A percentile compares a stretch with the other conserved stretches of the same genome.
phyloP scores from a whole-genome alignment of 2,329 filamentous ascomycete genomes.

The Fusarium acutatum region DNA sequence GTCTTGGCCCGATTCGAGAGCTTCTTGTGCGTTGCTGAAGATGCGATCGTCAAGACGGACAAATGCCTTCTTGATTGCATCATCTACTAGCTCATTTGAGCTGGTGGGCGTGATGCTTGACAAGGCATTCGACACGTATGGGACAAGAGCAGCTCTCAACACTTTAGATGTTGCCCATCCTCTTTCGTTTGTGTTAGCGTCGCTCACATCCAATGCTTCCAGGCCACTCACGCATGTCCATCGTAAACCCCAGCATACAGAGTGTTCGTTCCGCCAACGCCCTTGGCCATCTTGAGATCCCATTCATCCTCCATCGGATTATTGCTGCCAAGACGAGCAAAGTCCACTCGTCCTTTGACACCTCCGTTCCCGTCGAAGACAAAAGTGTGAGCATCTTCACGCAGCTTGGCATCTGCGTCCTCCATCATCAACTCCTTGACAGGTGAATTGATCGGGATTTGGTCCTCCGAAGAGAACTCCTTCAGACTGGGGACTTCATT shows the following conservation, averaged over 20 bases:
- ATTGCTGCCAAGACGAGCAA: constrained; percentile 48
- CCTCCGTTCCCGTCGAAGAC: constrained; percentile 40
- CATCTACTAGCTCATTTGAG: constrained; percentile 58
- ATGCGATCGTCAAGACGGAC: constrained; percentile 66
- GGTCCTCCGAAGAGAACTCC: constrained; percentile 23
- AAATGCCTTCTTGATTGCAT: constrained; percentile 66
- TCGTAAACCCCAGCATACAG: constrained; percentile 56
- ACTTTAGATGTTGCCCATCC: constrained; percentile 54
- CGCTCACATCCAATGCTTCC: not conserved
- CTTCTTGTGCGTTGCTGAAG: constrained; percentile 49
- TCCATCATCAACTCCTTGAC: constrained; percentile 39
- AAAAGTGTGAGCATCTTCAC: constrained; percentile 44
- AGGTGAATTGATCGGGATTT: constrained; percentile 40
- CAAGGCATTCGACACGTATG: constrained; percentile 51
- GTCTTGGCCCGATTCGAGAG: constrained; percentile 41
- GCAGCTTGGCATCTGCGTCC: constrained; percentile 43
- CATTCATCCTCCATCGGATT: constrained; percentile 49
- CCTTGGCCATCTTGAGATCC: constrained; percentile 44
- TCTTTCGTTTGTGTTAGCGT: constrained; percentile 24
- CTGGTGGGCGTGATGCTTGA: constrained; percentile 39
- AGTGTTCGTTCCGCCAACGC: constrained; percentile 40
- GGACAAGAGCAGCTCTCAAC: constrained; percentile 53
- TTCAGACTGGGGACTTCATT: constrained; percentile 12
- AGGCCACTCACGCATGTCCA: constrained; percentile 55
- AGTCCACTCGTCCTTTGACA: constrained; percentile 44